Conservation (phyloP, 2,329 filamentous ascomycete genomes). For the Canariomyces notabilis region DNA sequence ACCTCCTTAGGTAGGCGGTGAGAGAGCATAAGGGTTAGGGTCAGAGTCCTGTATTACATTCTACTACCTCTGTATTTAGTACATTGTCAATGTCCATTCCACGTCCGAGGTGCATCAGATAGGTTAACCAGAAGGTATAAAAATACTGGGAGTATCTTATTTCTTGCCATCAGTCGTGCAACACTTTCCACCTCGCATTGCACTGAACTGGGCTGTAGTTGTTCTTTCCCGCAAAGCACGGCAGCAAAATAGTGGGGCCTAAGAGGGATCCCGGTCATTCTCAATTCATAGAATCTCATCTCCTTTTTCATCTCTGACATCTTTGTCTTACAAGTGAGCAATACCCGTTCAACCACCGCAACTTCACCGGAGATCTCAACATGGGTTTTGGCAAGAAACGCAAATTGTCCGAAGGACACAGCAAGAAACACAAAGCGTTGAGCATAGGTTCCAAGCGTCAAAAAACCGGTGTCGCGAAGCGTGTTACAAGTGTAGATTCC, state of each 20-base stretch:
- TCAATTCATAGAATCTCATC: too few relatives aligned
- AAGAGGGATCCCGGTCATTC: too few relatives aligned
- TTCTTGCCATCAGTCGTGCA: too few relatives aligned
- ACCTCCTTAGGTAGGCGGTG: background rate
- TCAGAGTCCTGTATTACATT: background rate
- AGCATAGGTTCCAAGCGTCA: slow-evolving; percentile 24
- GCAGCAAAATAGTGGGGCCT: slow-evolving; percentile 20
- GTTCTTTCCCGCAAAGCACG: too few relatives aligned
- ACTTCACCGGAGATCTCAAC: background rate
- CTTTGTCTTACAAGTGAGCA: background rate
- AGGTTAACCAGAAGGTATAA: too few relatives aligned
- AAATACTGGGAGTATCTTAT: too few relatives aligned
- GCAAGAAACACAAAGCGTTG: slow-evolving; percentile 19
- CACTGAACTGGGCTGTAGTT: too few relatives aligned
- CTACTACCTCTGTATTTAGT: too few relatives aligned
- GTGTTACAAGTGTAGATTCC: slow-evolving; percentile 41
- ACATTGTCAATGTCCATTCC: too few relatives aligned
- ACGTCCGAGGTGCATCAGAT: too few relatives aligned
- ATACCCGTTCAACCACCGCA: background rate
- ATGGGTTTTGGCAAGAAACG: slow-evolving; percentile 26
- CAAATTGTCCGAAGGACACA: slow-evolving; percentile 21
- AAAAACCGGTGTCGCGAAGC: slow-evolving; percentile 26
- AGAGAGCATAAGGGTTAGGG: slow-evolving; percentile 1
- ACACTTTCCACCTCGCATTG: too few relatives aligned
- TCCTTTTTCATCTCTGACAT: slow-evolving; percentile 15